phyloP scores from a whole-genome alignment of 139 green algal genomes.

The Asterochloris erici region DNA sequence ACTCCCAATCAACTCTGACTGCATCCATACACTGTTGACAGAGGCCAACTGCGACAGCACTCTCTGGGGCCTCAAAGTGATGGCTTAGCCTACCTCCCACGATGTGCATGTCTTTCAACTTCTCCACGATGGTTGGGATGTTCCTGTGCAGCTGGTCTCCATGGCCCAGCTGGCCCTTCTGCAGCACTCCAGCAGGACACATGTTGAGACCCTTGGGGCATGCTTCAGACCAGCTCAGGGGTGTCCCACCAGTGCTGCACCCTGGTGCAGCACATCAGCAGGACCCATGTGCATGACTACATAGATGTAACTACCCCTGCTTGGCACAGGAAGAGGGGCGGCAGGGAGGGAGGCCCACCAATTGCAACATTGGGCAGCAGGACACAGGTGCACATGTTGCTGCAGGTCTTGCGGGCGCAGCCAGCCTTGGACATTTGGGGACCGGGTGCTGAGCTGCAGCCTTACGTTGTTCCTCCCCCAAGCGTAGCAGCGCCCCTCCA shows the following conservation, averaged over 20 bases:
- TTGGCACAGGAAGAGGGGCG: neutral
- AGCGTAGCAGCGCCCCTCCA: slow-evolving; percentile 68
- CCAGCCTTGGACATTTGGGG: too few relatives aligned
- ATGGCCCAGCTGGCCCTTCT: slow-evolving; percentile 87
- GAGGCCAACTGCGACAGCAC: too few relatives aligned
- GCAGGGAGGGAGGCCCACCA: neutral
- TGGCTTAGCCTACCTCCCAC: slow-evolving; percentile 31
- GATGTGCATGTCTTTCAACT: slow-evolving; percentile 46
- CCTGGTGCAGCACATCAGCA: too few relatives aligned
- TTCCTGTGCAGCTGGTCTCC: slow-evolving; percentile 78
- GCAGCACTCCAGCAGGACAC: slow-evolving; percentile 7
- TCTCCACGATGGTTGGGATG: slow-evolving; percentile 58
- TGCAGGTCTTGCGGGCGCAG: neutral
- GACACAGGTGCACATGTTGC: neutral
- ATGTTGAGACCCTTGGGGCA: too few relatives aligned
- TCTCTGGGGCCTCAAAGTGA: too few relatives aligned
- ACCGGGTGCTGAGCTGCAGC: too few relatives aligned
- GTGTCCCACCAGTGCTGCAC: too few relatives aligned
- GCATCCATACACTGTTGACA: neutral
- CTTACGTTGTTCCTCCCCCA: slow-evolving; percentile 90
- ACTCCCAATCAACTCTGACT: too few relatives aligned
- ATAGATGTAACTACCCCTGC: neutral
- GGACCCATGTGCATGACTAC: neutral
- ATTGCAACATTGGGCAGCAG: neutral
- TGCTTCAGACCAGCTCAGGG: too few relatives aligned